Conservation (phyloP, 805 yeast genomes). For the Saccharomycopsis javanensis region DNA sequence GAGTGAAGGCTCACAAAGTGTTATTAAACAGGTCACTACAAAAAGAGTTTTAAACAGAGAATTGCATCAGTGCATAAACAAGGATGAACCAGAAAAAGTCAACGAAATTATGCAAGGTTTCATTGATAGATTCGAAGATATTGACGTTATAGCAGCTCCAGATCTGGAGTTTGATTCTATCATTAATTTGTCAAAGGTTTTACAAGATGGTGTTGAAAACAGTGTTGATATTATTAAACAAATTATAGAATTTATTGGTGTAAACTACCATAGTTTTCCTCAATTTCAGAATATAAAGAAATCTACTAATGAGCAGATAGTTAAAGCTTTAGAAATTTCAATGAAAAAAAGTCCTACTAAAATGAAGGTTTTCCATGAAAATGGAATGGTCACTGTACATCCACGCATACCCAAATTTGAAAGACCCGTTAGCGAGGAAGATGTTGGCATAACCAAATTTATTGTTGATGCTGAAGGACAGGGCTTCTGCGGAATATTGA, state of each 20-base stretch:
- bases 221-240: slow-evolving; percentile 33
- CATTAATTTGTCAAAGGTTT: slow-evolving; percentile 42
- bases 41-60: slow-evolving; percentile 62
- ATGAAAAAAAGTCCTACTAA: slow-evolving; percentile 44
- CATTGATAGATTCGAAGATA: slow-evolving; percentile 55
- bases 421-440: slow-evolving; percentile 13
- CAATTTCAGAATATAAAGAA: background rate
- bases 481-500: slow-evolving; percentile 73
- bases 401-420: background rate
- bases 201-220: slow-evolving; percentile 27
- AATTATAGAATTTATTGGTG: slow-evolving; percentile 26
- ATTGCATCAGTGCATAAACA: slow-evolving; percentile 77
- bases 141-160: slow-evolving; percentile 39
- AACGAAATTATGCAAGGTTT: slow-evolving; percentile 69
- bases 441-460: slow-evolving; percentile 81
- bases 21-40: slow-evolving; percentile 43
- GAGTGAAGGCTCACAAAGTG: slow-evolving; percentile 20
- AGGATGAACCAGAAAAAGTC: slow-evolving; percentile 35
- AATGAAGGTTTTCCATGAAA: slow-evolving; percentile 26
- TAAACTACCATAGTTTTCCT: slow-evolving; percentile 36
- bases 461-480: slow-evolving; percentile 37
- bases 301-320: slow-evolving; percentile 29
- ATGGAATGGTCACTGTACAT: slow-evolving; percentile 2
- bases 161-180: slow-evolving; percentile 60
- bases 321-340: slow-evolving; percentile 43